These are phyloP conservation scores for Debaryomyces udenii DNA, from an alignment of 1,139 yeast species.

Conservation along the genomic window DNA sequence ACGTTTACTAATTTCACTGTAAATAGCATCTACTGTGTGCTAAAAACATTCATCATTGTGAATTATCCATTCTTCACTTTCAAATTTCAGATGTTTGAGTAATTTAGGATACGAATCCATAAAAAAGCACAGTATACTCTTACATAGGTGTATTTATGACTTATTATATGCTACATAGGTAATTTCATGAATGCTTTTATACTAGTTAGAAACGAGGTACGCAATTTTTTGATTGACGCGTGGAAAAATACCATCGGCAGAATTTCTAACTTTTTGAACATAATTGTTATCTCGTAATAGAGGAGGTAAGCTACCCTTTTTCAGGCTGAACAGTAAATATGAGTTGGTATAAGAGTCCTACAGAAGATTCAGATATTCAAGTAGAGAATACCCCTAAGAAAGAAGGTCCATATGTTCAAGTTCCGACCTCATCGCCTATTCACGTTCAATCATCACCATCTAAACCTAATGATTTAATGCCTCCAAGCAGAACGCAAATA, in stretches of 20 bases:
- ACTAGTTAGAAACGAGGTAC: not conserved
- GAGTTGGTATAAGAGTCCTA: slow-evolving; percentile 35
- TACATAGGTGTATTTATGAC: too few relatives aligned
- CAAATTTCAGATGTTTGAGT: too few relatives aligned
- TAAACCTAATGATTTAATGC: slow-evolving; percentile 14
- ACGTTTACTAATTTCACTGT: slow-evolving; percentile 59
- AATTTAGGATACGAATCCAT: too few relatives aligned
- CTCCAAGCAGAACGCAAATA: slow-evolving; percentile 18
- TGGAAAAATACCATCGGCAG: slow-evolving; percentile 6
- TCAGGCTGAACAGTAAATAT: slow-evolving; percentile 16
- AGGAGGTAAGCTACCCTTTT: slow-evolving; percentile 1
- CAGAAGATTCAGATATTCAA: slow-evolving; percentile 23
- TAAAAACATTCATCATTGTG: too few relatives aligned
- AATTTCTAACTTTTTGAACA: not conserved
- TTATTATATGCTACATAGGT: too few relatives aligned
- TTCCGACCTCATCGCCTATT: slow-evolving; percentile 43
- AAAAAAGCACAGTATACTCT: too few relatives aligned
- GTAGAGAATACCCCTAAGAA: slow-evolving; percentile 23
- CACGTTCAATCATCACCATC: slow-evolving; percentile 28
- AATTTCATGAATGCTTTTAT: too few relatives aligned
- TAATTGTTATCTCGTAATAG: not conserved
- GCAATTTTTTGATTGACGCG: slow-evolving; percentile 6
- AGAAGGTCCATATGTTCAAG: slow-evolving; percentile 31
- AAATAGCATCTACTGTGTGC: too few relatives aligned
- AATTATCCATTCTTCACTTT: too few relatives aligned